Percentiles rank a stretch among this genome's conserved stretches.
phyloP scores from a whole-genome alignment of 192 early-diverging fungal genomes.

The Backusella psychrophila region DNA sequence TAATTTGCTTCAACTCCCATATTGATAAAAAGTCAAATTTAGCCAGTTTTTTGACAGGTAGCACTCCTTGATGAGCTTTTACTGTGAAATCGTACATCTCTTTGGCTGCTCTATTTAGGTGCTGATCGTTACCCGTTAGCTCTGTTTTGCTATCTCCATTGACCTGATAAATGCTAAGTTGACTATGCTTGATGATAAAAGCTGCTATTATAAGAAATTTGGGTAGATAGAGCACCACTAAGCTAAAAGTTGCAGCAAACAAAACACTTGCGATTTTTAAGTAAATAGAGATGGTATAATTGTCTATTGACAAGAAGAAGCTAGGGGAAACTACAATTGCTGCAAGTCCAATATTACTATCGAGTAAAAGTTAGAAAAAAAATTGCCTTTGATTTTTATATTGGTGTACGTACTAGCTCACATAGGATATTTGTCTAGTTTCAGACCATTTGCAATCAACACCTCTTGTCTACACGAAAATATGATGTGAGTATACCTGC shows the following conservation, averaged over 20 bases:
- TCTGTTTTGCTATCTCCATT: not conserved
- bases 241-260: slow-evolving; percentile 16
- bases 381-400: not conserved
- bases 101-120: slow-evolving; percentile 1
- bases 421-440: slow-evolving; percentile 44
- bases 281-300: slow-evolving; percentile 16
- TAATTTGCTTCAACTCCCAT: slow-evolving; percentile 30
- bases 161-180: not conserved
- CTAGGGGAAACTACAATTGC: slow-evolving; percentile 3
- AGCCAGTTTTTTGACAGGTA: slow-evolving; percentile 28
- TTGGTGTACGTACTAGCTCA: slow-evolving; percentile 44
- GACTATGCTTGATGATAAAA: not conserved
- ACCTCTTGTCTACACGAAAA: slow-evolving; percentile 39
- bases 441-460: slow-evolving; percentile 47
- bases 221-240: slow-evolving; percentile 15
- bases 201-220: slow-evolving; percentile 2
- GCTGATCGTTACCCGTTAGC: not conserved
- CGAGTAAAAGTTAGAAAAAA: not conserved
- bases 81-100: slow-evolving; percentile 14
- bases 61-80: slow-evolving; percentile 20
- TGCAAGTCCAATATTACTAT: slow-evolving; percentile 22
- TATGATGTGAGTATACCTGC: slow-evolving; percentile 12
- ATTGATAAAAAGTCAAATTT: slow-evolving; percentile 26
- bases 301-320: slow-evolving; percentile 15
- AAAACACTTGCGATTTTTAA: slow-evolving; percentile 12